Evolutionary conservation across 768 basidiomycete genomes (phyloP), one percentile per base, ranked within the genome.

Genomic region (Tylopilus subfusipes): DNA sequence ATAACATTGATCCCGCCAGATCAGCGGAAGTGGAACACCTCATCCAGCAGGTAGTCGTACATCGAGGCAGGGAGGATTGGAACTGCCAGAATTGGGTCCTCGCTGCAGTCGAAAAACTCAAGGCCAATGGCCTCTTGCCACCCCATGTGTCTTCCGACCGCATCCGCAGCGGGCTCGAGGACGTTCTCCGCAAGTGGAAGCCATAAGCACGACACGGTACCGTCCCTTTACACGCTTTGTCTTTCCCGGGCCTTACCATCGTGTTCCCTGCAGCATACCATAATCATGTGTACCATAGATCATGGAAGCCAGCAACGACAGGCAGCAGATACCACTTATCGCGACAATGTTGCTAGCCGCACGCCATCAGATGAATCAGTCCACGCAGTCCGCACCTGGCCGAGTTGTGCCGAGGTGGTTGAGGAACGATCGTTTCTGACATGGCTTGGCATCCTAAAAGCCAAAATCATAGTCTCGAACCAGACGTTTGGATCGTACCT

Each of bases 81-180:
- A 70, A 70, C 11, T 66, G 62, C 30, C 70, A 70, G 54, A 68
- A 21, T 45, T 70, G 68, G 66, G 65, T 68, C 10, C 60, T 64
- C 24, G 56, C 48, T 5, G 60, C 66, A 7, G 55, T 68, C 2
- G 68, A 68, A 33, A 56, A 55, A 38, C 58, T 72, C 52, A 66
- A 47, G 50, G 50, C 46, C 8, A 50, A 53, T 6, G 54, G 34
- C 40, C 25, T 63, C 44, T 42, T 71, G 42, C 56, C 52, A 22
- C 33, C 55, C 8, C 56, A 60, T 25, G 33, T 68, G 25, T 57
- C 65, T 39, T 49, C 64, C 9, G 56, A 60, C 31, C 40, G 22
- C 45, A 57, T 70, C 49, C 64, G 42, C 34, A 50, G 50, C 31
- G 63, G 59, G 16, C 64, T 67, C 25, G 65, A 68, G 49, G 63